Base-by-base conservation (phyloP, 2,329 filamentous ascomycete species). In the Aspergillus arachidicola region DNA sequence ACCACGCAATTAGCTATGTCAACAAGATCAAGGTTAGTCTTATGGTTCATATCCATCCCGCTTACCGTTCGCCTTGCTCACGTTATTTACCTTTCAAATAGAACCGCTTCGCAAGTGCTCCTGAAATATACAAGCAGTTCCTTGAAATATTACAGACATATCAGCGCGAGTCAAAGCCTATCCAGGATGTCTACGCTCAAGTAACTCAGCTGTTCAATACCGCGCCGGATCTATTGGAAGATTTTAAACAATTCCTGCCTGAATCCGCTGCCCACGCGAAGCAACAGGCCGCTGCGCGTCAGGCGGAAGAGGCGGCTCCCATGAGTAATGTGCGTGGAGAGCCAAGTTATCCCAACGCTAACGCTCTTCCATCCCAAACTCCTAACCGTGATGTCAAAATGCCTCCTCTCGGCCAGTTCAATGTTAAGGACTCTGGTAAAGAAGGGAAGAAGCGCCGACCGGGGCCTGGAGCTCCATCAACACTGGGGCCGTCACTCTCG, bases 41-140 rank as follows among this genome's bases (percentile, higher is more conserved):
- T 21, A 4, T 62, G 28, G 50, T 41, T 26, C 28, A n/a, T 6
- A 6, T 10, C 12, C 21, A 14, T 26, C 12, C 51, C 19, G 10
- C 16, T 14, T n/a, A 19, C 21, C n/a, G 2, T 45, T 43, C 58
- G 19, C 32, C 10, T 34, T 53, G 46, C 23, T 57, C 16, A 61
- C 51, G 4, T 48, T 7, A 30, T 53, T 19, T 38, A 32, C 19
- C 38, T 50, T 62, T 6, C 59, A 38, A 21, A 30, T 62, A 97
- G 93, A 99, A 98, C 76, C 94, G 95, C 51, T 99, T 98, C 79
- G 91, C 96, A 71, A 90, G 94, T 73, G 94, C 96, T 68, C 95
- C 95, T 7, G 95, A 99, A 76, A 98, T 99, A 66, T 99, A 99
- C 83, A 99, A 99, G 78, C 94, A 99, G 75, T 99, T 99, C 75